Evolutionary conservation across 345 rosid genomes (phyloP).

Genomic region (Euphorbia pulcherrima): DNA sequence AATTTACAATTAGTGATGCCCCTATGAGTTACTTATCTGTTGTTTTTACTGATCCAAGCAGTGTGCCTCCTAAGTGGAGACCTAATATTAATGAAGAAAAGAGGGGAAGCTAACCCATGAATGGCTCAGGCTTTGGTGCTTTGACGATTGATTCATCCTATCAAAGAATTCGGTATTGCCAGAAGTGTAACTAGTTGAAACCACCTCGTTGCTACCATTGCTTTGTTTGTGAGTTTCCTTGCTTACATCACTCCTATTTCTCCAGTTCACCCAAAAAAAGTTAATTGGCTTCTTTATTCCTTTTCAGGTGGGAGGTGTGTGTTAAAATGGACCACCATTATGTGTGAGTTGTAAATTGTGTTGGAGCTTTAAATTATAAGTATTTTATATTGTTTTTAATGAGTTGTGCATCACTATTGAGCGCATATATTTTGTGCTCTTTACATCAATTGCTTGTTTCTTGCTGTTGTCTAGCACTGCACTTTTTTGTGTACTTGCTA

Average conservation of each 20-base stretch:
- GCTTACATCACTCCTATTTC: background rate
- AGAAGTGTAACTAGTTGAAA: slow-evolving; percentile 82
- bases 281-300: slow-evolving; percentile 6
- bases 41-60: slow-evolving; percentile 91
- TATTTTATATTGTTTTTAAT: slow-evolving; percentile 94
- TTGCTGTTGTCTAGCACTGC: too few species aligned
- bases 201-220: slow-evolving; percentile 98
- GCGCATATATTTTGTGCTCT: background rate
- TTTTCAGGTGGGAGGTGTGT: slow-evolving; percentile 83
- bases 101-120: slow-evolving; percentile 75
- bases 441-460: too few species aligned
- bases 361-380: slow-evolving; percentile 90
- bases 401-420: slow-evolving; percentile 28
- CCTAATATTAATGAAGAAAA: slow-evolving; percentile 67
- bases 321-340: slow-evolving; percentile 98
- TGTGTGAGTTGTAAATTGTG: slow-evolving; percentile 99
- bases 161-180: slow-evolving; percentile 69
- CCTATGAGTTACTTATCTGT: slow-evolving; percentile 93
- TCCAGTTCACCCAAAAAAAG: too few species aligned
- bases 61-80: slow-evolving; percentile 90
- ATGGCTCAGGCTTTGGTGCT: slow-evolving; percentile 50
- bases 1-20: slow-evolving; percentile 78
- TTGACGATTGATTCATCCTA: slow-evolving; percentile 52
- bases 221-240: slow-evolving; percentile 71
- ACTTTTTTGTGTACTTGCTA: too few species aligned